Percentiles rank a stretch among this genome's conserved stretches.
These are phyloP conservation scores for Ganoderma boninense DNA, from an alignment of 1,284 basidiomycete species.

Conservation along the genomic window DNA sequence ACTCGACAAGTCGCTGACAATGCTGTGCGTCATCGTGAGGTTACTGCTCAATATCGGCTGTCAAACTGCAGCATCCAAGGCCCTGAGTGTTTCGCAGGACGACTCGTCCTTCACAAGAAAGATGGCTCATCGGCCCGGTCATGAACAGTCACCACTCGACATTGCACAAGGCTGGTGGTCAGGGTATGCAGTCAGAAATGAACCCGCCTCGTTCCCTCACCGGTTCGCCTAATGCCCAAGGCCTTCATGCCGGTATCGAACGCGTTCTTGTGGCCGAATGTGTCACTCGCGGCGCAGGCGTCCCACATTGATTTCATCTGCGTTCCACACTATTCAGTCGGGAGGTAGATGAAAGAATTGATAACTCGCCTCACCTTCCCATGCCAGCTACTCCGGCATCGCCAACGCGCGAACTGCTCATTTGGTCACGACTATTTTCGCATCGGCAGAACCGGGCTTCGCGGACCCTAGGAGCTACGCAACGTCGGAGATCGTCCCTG, in stretches of 20 bases:
- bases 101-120: no score
- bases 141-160: no score
- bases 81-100: no score
- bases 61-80: not conserved
- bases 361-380: constrained; percentile 35
- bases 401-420: constrained; percentile 40
- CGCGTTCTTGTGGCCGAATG: constrained; percentile 38
- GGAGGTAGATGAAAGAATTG: not conserved
- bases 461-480: constrained; percentile 31
- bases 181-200: not conserved
- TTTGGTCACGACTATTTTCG: constrained; percentile 43
- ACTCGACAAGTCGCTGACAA: constrained; percentile 32
- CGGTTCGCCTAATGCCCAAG: constrained; percentile 39
- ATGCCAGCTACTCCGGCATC: constrained; percentile 42
- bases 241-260: constrained; percentile 38
- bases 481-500: constrained; percentile 35
- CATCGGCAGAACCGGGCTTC: constrained; percentile 23
- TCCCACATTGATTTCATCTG: constrained; percentile 42
- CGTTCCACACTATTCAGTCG: not conserved
- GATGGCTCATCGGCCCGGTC: no score
- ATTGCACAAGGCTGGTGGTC: constrained; percentile 30
- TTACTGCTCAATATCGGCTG: constrained; percentile 25
- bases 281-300: constrained; percentile 38
- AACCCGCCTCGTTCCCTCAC: constrained; percentile 14
- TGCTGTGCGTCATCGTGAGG: constrained; percentile 35